A percentile compares a stretch with the other conserved stretches of the same genome.
These are phyloP conservation scores for Erythrophleum ivorense DNA, from an alignment of 331 rosid species.

Conservation along the genomic window DNA sequence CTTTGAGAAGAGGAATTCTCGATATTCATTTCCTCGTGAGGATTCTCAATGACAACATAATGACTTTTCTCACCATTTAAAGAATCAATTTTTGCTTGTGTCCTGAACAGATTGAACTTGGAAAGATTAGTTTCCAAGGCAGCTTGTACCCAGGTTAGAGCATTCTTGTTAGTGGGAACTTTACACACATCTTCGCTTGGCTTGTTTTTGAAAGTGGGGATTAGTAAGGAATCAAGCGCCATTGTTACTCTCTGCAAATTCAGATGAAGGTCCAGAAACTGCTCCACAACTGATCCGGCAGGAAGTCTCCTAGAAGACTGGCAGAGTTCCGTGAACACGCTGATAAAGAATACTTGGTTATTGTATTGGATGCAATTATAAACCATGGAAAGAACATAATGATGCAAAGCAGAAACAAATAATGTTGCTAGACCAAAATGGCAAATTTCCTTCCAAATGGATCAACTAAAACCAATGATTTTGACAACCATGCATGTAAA, in stretches of 20 bases:
- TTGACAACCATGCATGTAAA: neutral
- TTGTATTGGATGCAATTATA: conserved; percentile 12
- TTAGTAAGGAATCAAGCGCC: conserved; percentile 50
- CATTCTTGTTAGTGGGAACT: conserved; percentile 48
- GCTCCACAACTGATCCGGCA: conserved; percentile 63
- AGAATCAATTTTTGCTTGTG: conserved; percentile 44
- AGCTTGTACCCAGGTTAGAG: conserved; percentile 73
- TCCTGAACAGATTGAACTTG: conserved; percentile 53
- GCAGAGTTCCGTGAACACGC: conserved; percentile 62
- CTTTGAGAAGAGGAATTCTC: conserved; percentile 33
- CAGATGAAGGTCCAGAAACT: conserved; percentile 67
- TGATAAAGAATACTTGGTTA: conserved; percentile 43
- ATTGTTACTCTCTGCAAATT: conserved; percentile 47
- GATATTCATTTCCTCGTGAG: conserved; percentile 32
- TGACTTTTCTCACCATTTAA: conserved; percentile 45
- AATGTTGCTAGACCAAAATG: neutral
- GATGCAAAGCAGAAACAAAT: neutral
- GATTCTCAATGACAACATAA: conserved; percentile 50
- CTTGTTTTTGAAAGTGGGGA: conserved; percentile 41
- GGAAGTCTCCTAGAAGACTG: conserved; percentile 53
- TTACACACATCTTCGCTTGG: conserved; percentile 44
- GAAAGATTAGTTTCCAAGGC: conserved; percentile 74
- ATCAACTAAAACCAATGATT: neutral
- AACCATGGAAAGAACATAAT: neutral
- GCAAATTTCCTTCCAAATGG: neutral